phyloP scores from a whole-genome alignment of 2,329 filamentous ascomycete species.

The Hymenoscyphus fraxineus region DNA sequence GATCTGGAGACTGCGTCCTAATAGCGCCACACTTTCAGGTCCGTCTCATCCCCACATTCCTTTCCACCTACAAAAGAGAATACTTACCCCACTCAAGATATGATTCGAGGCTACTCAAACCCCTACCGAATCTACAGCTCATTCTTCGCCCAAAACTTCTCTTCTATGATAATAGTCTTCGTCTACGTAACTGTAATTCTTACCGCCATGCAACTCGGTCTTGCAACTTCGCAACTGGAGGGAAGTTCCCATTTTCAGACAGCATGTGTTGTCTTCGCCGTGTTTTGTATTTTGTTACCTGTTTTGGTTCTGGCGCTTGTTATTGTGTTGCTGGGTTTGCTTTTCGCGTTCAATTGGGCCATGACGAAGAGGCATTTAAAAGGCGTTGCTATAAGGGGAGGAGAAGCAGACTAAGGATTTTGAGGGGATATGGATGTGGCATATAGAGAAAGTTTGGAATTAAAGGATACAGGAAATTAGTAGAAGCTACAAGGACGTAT shows the following conservation, averaged over 20 bases:
- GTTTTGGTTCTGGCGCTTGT: conserved; percentile 11
- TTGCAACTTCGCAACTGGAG: conserved; percentile 37
- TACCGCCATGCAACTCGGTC: conserved; percentile 48
- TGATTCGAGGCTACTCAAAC: conserved; percentile 17
- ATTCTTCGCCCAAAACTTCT: conserved; percentile 43
- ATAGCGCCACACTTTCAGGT: neutral
- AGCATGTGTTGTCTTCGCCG: conserved; percentile 45
- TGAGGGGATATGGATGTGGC: too few species aligned
- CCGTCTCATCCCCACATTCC: neutral
- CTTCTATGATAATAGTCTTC: conserved; percentile 38
- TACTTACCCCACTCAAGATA: neutral
- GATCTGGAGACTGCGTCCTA: conserved; percentile 16
- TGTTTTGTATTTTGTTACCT: conserved; percentile 45
- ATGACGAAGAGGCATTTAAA: conserved; percentile 18
- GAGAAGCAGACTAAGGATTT: neutral
- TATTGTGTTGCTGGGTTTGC: neutral
- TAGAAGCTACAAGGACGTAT: neutral
- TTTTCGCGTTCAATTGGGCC: conserved; percentile 8
- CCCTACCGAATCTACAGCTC: conserved; percentile 34
- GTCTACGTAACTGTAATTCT: conserved; percentile 45
- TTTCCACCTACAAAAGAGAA: neutral
- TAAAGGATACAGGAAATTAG: neutral
- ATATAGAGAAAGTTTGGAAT: neutral
- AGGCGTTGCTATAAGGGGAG: neutral
- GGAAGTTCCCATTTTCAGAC: conserved; percentile 40